Percentiles rank a stretch among this genome's conserved stretches.
Conservation (phyloP, 768 basidiomycete species). For the Ephemerocybe angulata region DNA sequence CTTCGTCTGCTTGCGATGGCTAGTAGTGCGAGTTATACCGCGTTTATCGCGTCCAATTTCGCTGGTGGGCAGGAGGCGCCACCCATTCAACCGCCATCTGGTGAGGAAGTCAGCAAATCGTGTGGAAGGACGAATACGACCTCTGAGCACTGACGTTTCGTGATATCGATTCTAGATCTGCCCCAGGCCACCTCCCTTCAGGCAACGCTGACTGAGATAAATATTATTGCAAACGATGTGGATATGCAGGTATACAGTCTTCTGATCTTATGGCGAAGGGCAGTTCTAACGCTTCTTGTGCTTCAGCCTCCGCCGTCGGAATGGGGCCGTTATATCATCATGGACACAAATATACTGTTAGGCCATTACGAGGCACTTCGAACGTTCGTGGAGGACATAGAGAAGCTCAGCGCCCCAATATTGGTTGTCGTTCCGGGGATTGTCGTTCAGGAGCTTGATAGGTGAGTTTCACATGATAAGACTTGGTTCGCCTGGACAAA, state of each 20-base stretch:
- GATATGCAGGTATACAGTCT: slow-evolving; percentile 61
- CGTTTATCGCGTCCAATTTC: too few relatives aligned
- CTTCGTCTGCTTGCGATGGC: too few relatives aligned
- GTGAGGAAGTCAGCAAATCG: too few relatives aligned
- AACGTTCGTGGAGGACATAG: slow-evolving; percentile 62
- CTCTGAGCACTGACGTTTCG: too few relatives aligned
- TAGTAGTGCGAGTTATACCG: too few relatives aligned
- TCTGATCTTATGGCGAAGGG: background rate
- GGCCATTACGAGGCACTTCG: slow-evolving; percentile 62
- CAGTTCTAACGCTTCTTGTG: background rate
- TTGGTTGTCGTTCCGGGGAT: slow-evolving; percentile 67
- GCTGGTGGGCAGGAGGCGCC: too few relatives aligned
- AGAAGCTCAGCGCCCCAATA: slow-evolving; percentile 45
- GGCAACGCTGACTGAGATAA: slow-evolving; percentile 48
- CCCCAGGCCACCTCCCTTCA: slow-evolving; percentile 25
- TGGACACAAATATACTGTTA: slow-evolving; percentile 80
- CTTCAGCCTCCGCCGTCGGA: slow-evolving; percentile 41
- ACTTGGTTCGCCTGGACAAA: background rate
- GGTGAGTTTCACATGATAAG: slow-evolving; percentile 33
- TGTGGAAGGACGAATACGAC: too few relatives aligned
- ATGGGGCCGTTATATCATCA: slow-evolving; percentile 47
- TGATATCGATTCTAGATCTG: too few relatives aligned
- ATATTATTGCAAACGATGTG: slow-evolving; percentile 61
- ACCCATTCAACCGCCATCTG: too few relatives aligned
- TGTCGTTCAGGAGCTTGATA: slow-evolving; percentile 76